phyloP scores from a whole-genome alignment of 129 eudicot species.

The Calendula officinalis region DNA sequence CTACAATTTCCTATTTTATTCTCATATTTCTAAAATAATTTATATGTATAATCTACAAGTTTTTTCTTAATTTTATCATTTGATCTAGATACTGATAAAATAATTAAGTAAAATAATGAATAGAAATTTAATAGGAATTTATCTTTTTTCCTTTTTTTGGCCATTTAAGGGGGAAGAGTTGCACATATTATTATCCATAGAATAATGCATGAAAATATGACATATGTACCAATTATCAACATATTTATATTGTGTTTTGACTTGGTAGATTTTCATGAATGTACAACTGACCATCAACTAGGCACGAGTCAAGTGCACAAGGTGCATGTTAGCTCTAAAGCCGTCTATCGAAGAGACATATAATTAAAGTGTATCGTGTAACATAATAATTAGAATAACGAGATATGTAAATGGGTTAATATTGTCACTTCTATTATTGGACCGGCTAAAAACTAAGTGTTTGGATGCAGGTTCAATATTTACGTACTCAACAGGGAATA shows the following conservation, averaged over 20 bases:
- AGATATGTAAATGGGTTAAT: not conserved
- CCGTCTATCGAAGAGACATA: not conserved
- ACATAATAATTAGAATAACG: no score
- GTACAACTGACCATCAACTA: not conserved
- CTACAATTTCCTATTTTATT: no score
- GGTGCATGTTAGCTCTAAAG: not conserved
- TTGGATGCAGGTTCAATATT: slow-evolving; percentile 60
- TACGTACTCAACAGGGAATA: slow-evolving; percentile 76
- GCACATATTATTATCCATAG: slow-evolving; percentile 1
- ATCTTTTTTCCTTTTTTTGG: not conserved
- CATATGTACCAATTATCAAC: no score
- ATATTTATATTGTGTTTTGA: slow-evolving; percentile 1
- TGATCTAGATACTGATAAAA: no score
- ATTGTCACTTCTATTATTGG: not conserved
- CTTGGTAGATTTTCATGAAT: slow-evolving; percentile 2
- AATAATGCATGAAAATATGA: slow-evolving; percentile 26
- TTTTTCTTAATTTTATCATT: no score
- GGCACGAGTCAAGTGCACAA: not conserved
- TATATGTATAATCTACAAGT: no score
- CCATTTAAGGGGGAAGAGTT: not conserved
- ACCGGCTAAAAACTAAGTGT: not conserved
- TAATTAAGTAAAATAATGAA: no score
- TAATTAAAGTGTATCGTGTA: not conserved
- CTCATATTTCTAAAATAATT: no score
- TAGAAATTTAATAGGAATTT: no score